phyloP scores from a whole-genome alignment of 2,329 filamentous ascomycete genomes.

The Diaporthe humulicola region DNA sequence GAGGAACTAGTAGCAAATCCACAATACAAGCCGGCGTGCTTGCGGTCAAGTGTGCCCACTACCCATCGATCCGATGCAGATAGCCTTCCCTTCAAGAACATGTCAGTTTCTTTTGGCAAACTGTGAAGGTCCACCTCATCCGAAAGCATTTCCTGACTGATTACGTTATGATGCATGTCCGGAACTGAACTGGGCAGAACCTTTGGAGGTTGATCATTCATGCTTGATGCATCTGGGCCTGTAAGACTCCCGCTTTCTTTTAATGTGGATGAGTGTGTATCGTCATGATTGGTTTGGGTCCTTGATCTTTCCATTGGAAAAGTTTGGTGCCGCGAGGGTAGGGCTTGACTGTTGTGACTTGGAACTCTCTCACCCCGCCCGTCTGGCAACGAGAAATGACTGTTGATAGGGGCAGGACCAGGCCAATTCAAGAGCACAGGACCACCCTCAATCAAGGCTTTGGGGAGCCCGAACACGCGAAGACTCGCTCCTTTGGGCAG shows the following conservation, averaged over 20 bases:
- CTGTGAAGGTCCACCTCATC: neutral
- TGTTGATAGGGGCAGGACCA: neutral
- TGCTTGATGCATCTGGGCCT: neutral
- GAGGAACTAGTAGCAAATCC: neutral
- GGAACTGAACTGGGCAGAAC: no score
- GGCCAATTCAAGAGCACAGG: no score
- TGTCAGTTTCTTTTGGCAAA: neutral
- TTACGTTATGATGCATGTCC: no score
- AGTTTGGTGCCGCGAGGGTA: neutral
- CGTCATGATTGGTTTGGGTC: no score
- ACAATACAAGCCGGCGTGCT: neutral
- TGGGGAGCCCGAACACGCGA: neutral
- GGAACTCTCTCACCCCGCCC: no score
- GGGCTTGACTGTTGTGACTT: neutral
- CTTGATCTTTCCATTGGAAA: neutral
- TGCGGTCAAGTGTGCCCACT: neutral
- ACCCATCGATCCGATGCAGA: neutral
- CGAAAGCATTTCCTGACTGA: neutral
- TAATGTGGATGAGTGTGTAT: fast-evolving
- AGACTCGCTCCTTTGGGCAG: neutral
- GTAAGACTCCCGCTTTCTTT: no score
- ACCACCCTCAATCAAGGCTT: neutral
- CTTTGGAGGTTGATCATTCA: neutral
- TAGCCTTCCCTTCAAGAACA: neutral
- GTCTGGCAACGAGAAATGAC: no score